phyloP scores from a whole-genome alignment of 176 grass and related monocot genomes.

The Panicum miliaceum region DNA sequence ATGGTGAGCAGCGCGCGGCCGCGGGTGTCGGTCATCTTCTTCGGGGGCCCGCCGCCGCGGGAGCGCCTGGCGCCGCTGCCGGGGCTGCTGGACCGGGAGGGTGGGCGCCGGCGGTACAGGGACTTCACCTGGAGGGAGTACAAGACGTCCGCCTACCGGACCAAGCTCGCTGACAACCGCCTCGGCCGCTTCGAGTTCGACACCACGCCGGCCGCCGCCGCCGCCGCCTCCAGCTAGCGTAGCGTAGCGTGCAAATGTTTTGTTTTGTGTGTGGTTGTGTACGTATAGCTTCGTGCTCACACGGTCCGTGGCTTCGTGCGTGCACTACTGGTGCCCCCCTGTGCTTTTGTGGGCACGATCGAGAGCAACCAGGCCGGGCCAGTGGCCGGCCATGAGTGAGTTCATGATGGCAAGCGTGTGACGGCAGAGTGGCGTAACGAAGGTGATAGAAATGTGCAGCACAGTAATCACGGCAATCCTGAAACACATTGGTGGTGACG shows the following conservation, averaged over 20 bases:
- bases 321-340: too few species aligned
- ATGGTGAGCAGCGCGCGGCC: constrained; percentile 54
- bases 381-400: background rate
- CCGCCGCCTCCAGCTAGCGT: background rate
- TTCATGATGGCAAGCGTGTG: too few species aligned
- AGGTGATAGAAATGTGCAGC: too few species aligned
- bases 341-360: background rate
- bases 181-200: constrained; percentile 62
- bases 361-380: background rate
- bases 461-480: too few species aligned
- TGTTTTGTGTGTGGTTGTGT: background rate
- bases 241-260: too few species aligned
- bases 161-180: constrained; percentile 68
- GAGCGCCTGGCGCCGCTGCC: constrained; percentile 67
- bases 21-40: constrained; percentile 82
- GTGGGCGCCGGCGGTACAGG: constrained; percentile 65
- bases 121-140: constrained; percentile 96
- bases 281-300: background rate
- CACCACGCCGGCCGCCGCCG: background rate
- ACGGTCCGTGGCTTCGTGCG: background rate
- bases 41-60: constrained; percentile 59
- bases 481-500: too few species aligned
- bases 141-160: constrained; percentile 67
- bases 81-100: constrained; percentile 52
- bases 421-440: too few species aligned